Evolutionary conservation across 2,329 filamentous ascomycete genomes (phyloP), one percentile per base, ranked within the genome.

Genomic region (Neofusicoccum laricinum): DNA sequence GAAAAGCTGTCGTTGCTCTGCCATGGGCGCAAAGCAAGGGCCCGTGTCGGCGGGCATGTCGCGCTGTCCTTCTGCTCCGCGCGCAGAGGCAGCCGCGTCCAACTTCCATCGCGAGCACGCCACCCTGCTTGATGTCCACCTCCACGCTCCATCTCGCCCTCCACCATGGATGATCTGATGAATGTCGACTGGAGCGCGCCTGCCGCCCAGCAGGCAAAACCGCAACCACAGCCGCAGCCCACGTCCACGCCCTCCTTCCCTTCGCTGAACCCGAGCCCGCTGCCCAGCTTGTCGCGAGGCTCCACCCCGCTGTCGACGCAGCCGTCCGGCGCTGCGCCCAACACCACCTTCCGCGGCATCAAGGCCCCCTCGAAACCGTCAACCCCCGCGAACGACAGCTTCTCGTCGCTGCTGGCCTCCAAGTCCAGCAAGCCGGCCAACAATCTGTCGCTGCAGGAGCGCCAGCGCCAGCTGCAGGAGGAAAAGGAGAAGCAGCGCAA

Each of bases 401-500:
- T 95, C 78, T 90, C 91, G 71, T 90, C 88, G 71, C 81, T 95
- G 59, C 82, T 93, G 66, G 87, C 84, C 69, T 87, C 90, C 71
- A 85, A 85, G 59, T 77, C 84, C 34, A 79, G 84, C 58, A 88
- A 88, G 74, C 68, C 79, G 62, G 85, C 84, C 34, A 89, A 88
- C 75, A 95, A 90, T 68, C 81, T 97, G 15, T 86, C 87, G 1
- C 79, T 90, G 8, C 79, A 85, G 63, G 87, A 89, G 71, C 84
- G 86, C 61, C 88, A 90, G 75, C 84, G 81, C 71, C 90, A 87
- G 66, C 78, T 97, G 68, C 86, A 90, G 68, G 91, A 96, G 76
- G 89, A 92, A 71, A 91, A 92, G 76, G 85, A 87, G 67, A 86
- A 85, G 66, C 91, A 94, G 74, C 86, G 84, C 71, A 89, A 84